Evolutionary conservation across 176 grass and related monocot species (phyloP).

Genomic region (Avena insularis): DNA sequence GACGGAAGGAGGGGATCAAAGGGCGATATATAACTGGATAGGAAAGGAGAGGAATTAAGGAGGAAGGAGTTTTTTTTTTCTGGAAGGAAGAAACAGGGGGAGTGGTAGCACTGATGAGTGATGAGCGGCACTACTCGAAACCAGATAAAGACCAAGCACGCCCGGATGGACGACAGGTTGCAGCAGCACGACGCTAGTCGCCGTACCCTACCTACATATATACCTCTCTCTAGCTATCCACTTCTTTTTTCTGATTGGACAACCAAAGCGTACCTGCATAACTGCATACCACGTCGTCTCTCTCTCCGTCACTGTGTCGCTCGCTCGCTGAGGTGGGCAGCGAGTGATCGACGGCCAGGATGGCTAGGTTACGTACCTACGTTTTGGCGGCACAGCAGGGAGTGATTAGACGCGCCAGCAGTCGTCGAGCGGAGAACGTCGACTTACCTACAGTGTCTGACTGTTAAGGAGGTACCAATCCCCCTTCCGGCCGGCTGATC

Average conservation of each 20-base stretch:
- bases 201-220: background rate
- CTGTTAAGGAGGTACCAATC: background rate
- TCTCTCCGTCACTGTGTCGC: background rate
- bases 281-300: background rate
- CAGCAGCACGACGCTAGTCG: constrained; percentile 22
- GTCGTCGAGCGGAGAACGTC: background rate
- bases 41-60: background rate
- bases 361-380: background rate
- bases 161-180: background rate
- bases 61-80: background rate
- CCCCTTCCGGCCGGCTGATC: no score
- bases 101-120: background rate
- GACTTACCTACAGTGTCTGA: background rate
- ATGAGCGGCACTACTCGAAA: constrained; percentile 1
- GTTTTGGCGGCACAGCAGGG: background rate
- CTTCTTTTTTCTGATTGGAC: background rate
- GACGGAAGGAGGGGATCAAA: background rate
- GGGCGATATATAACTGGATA: constrained; percentile 27
- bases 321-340: background rate
- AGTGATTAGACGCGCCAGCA: background rate
- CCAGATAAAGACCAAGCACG: background rate
- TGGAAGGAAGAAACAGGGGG: background rate
- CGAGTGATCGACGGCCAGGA: background rate
- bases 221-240: background rate
- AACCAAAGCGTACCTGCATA: background rate